Evolutionary conservation across 179 eudicot species (phyloP).

Genomic region (Beta lomatogona): DNA sequence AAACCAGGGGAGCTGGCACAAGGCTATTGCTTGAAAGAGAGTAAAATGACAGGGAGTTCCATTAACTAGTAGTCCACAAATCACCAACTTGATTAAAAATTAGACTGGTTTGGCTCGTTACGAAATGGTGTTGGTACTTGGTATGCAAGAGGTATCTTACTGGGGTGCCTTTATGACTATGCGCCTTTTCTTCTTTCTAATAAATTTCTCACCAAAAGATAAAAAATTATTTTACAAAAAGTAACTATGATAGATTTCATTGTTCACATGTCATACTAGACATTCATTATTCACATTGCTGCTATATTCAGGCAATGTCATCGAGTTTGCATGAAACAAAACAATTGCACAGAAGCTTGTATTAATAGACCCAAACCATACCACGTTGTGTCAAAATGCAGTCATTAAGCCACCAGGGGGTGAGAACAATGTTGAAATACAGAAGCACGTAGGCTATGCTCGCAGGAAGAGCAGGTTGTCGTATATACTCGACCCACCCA

Average conservation of each 20-base stretch:
- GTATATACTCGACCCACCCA: conserved; percentile 87
- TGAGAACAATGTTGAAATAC: conserved; percentile 84
- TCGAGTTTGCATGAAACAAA: conserved; percentile 11
- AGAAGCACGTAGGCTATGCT: conserved; percentile 94
- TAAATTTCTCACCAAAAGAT: background rate
- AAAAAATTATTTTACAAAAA: background rate
- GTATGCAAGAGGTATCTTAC: background rate
- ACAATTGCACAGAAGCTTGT: background rate
- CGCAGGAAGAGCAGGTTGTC: conserved; percentile 97
- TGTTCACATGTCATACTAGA: background rate
- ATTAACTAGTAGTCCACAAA: too few species aligned
- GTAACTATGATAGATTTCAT: background rate
- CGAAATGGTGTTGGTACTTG: background rate
- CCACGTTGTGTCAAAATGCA: conserved; percentile 86
- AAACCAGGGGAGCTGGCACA: background rate
- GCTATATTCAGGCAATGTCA: background rate
- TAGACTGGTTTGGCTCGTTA: background rate
- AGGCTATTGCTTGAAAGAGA: too few species aligned
- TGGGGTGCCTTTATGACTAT: background rate
- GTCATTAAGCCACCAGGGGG: conserved; percentile 98
- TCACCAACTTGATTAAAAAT: background rate
- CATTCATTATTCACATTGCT: background rate
- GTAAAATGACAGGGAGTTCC: too few species aligned
- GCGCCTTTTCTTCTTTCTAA: background rate
- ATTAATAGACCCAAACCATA: conserved; percentile 32